These are phyloP conservation scores for Camillea tinctor DNA, from an alignment of 2,329 filamentous ascomycete species.

Conservation along the genomic window DNA sequence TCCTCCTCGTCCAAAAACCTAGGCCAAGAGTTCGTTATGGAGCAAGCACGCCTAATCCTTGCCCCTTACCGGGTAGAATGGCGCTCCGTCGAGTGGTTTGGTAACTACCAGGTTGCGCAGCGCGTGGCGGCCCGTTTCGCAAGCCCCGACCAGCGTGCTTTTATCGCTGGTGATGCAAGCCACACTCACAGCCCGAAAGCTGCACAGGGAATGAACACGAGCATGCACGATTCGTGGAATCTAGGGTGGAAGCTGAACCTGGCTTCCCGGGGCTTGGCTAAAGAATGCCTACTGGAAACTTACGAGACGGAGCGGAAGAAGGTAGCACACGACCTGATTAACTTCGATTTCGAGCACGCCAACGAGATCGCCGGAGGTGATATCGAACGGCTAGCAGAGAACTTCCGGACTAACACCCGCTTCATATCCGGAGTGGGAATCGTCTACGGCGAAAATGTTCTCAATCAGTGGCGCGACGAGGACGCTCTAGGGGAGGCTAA, in stretches of 20 bases:
- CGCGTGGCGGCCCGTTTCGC: conserved; percentile 69
- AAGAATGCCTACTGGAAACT: conserved; percentile 53
- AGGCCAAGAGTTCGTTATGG: conserved; percentile 69
- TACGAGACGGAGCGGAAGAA: conserved; percentile 64
- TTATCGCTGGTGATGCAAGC: conserved; percentile 63
- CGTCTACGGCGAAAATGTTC: conserved; percentile 52
- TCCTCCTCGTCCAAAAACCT: conserved; percentile 41
- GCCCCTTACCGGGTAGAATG: conserved; percentile 56
- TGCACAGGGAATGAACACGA: conserved; percentile 58
- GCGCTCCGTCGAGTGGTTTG: conserved; percentile 68
- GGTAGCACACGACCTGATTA: conserved; percentile 57
- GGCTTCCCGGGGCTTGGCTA: conserved; percentile 54
- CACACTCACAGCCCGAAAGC: conserved; percentile 64
- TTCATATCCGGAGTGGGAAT: conserved; percentile 74
- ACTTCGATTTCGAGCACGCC: conserved; percentile 58
- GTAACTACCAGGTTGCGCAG: conserved; percentile 69
- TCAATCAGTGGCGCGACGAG: conserved; percentile 46
- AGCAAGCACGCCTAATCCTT: conserved; percentile 61
- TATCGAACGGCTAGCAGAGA: conserved; percentile 60
- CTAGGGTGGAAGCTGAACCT: conserved; percentile 46
- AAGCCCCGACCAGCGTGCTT: conserved; percentile 60
- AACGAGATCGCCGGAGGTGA: conserved; percentile 62
- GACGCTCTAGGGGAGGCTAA: conserved; percentile 44
- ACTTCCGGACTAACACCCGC: conserved; percentile 68
- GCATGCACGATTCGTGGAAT: conserved; percentile 56